Conservation (phyloP, 1,284 basidiomycete species). For the Sporisorium iseilematis-ciliati region DNA sequence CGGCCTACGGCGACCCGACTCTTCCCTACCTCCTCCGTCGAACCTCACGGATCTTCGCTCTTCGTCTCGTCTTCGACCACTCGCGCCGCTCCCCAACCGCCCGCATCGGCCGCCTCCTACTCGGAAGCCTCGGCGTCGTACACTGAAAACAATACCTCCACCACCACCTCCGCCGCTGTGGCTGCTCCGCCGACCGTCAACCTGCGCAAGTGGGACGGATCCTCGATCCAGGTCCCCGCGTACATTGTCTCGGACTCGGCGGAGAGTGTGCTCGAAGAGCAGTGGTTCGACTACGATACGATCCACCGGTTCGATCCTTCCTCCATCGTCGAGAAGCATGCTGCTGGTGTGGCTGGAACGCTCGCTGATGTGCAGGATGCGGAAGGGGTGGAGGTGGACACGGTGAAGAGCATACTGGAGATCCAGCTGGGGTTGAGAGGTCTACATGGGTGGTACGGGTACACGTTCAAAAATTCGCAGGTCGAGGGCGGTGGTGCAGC, state of each 20-base stretch:
- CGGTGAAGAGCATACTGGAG: conserved; percentile 13
- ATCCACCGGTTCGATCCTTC: conserved; percentile 1
- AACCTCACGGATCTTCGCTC: neutral
- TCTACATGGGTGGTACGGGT: conserved; percentile 31
- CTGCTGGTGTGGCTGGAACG: neutral
- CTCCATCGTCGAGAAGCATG: neutral
- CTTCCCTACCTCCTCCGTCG: conserved; percentile 1
- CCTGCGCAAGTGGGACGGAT: conserved; percentile 39
- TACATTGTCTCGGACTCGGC: conserved; percentile 15
- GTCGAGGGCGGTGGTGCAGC: no score
- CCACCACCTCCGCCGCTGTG: neutral
- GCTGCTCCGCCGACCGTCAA: conserved; percentile 7
- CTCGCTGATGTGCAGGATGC: neutral
- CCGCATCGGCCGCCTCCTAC: neutral
- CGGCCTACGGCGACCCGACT: conserved; percentile 12
- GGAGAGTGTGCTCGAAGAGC: conserved; percentile 12
- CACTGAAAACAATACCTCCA: neutral
- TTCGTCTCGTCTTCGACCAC: neutral
- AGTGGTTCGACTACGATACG: conserved; percentile 27
- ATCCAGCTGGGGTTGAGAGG: conserved; percentile 22
- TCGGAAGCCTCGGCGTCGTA: neutral
- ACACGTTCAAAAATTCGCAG: conserved; percentile 11
- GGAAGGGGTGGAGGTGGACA: conserved; percentile 7
- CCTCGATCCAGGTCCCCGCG: conserved; percentile 2
- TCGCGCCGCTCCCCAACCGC: neutral